Percentiles rank a stretch among this genome's conserved stretches.
These are phyloP conservation scores for Penicillium canescens DNA, from an alignment of 495 filamentous ascomycete genomes.

Conservation along the genomic window DNA sequence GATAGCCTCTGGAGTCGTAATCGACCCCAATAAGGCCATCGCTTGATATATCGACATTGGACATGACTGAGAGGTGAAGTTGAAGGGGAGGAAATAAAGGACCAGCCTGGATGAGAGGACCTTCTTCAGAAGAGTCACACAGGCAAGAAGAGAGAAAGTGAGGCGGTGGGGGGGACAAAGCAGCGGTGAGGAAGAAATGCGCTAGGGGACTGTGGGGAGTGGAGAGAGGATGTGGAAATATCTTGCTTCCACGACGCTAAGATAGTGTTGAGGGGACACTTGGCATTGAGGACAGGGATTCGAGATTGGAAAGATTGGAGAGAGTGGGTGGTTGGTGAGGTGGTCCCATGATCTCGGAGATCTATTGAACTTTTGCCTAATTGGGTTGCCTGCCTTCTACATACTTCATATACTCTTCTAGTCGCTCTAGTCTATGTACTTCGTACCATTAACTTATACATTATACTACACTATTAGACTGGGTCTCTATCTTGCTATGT, in stretches of 20 bases:
- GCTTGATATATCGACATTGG: slow-evolving; percentile 44
- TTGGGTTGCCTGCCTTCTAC: too few relatives aligned
- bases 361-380: too few relatives aligned
- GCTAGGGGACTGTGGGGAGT: slow-evolving; percentile 35
- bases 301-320: neutral
- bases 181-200: slow-evolving; percentile 50
- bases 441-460: too few relatives aligned
- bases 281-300: too few relatives aligned
- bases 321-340: too few relatives aligned
- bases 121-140: slow-evolving; percentile 31
- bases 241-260: neutral
- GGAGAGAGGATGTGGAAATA: slow-evolving; percentile 19
- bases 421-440: too few relatives aligned
- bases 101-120: slow-evolving; percentile 31
- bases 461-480: too few relatives aligned
- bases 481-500: neutral
- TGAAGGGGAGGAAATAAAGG: slow-evolving; percentile 13
- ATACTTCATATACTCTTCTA: too few relatives aligned
- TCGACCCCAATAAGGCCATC: slow-evolving; percentile 50
- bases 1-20: slow-evolving; percentile 50
- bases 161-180: slow-evolving; percentile 48
- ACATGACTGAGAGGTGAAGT: slow-evolving; percentile 31
- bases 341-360: too few relatives aligned
- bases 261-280: too few relatives aligned
- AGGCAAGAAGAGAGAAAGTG: slow-evolving; percentile 28